Conservation (phyloP, 1,139 yeast genomes). For the Geotrichum aggregatum region DNA sequence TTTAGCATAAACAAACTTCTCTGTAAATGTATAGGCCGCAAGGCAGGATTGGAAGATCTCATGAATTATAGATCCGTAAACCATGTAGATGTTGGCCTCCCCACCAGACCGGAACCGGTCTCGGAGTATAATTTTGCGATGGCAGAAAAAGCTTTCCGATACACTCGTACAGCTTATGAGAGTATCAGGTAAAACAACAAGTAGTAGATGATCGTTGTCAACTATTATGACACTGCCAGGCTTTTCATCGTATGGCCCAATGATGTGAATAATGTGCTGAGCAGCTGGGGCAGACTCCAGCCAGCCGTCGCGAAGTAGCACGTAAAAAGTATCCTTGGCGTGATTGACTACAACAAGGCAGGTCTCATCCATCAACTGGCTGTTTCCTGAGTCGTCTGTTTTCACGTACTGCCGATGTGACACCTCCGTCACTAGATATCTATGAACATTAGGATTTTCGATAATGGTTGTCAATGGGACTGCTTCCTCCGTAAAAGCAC, state of each 20-base stretch:
- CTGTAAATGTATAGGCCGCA: constrained; percentile 42
- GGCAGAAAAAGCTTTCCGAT: constrained; percentile 70
- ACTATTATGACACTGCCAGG: constrained; percentile 42
- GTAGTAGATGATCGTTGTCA: constrained; percentile 48
- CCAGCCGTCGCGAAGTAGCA: constrained; percentile 30
- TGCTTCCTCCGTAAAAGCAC: constrained; percentile 8
- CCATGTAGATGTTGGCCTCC: constrained; percentile 57
- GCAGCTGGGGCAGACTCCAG: constrained; percentile 23
- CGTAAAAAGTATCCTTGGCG: not conserved
- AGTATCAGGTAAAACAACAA: constrained; percentile 80
- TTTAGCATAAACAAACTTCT: constrained; percentile 44
- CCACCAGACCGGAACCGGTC: constrained; percentile 50
- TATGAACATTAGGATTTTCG: constrained; percentile 13
- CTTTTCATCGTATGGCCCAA: constrained; percentile 29
- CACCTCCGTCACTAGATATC: constrained; percentile 9
- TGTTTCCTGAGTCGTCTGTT: not conserved
- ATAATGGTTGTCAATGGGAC: constrained; percentile 8
- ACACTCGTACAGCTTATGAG: constrained; percentile 80
- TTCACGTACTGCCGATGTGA: not conserved
- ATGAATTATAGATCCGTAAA: constrained; percentile 79
- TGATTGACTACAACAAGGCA: not conserved
- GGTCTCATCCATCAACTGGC: not conserved
- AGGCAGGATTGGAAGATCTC: constrained; percentile 70
- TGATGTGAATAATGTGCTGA: constrained; percentile 40
- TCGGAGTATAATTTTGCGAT: constrained; percentile 62